Evolutionary conservation across 306 rosid genomes (phyloP).

Genomic region (Vicia faba): DNA sequence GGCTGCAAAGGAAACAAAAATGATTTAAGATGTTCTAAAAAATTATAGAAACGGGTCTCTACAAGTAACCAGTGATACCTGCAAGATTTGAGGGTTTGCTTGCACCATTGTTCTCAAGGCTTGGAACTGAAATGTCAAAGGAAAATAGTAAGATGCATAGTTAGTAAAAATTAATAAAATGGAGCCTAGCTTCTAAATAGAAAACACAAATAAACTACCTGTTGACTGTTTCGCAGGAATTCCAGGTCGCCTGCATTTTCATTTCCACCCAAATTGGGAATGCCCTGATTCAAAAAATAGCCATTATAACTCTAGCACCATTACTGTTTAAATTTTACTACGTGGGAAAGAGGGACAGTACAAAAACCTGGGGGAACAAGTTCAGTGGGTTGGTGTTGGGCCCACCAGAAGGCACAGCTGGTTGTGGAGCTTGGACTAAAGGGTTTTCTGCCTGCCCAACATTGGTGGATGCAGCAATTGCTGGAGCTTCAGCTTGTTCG

Average conservation of each 20-base stretch:
- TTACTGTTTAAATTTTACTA: constrained; percentile 9
- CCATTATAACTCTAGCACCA: constrained; percentile 8
- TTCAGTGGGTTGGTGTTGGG: constrained; percentile 88
- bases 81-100: constrained; percentile 81
- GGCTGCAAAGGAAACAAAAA: constrained; percentile 55
- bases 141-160: background rate
- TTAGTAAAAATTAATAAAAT: constrained; percentile 1
- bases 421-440: constrained; percentile 54
- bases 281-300: constrained; percentile 57
- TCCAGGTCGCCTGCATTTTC: constrained; percentile 66
- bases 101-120: constrained; percentile 78
- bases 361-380: constrained; percentile 77
- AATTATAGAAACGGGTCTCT: constrained; percentile 1
- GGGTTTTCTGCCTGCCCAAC: constrained; percentile 49
- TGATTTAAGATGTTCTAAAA: constrained; percentile 7
- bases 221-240: constrained; percentile 73
- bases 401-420: constrained; percentile 55
- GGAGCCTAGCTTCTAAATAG: background rate
- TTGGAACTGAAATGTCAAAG: constrained; percentile 56
- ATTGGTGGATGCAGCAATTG: constrained; percentile 50
- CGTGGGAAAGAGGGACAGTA: background rate
- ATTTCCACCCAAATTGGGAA: constrained; percentile 51
- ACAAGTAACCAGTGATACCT: constrained; percentile 52
- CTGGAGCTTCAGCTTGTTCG: constrained; percentile 73
- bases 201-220: constrained; percentile 47